Percentiles rank a stretch among this genome's conserved stretches.
These are phyloP conservation scores for Chimonanthus salicifolius DNA, from an alignment of 164 flowering plant species.

Conservation along the genomic window DNA sequence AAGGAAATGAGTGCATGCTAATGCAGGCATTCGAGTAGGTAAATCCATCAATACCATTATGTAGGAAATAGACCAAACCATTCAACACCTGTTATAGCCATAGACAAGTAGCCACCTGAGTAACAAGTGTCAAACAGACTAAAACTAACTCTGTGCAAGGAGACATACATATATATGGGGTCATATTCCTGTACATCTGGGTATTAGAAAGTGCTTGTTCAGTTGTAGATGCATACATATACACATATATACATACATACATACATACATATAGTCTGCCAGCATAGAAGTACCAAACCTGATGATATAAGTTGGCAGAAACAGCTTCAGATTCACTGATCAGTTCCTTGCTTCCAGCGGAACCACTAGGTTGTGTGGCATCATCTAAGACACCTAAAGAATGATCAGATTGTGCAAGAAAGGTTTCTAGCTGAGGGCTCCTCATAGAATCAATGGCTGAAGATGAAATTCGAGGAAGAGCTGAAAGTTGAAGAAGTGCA, in stretches of 20 bases:
- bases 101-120: no score
- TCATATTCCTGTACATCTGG: no score
- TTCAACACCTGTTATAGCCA: no score
- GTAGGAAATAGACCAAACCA: no score
- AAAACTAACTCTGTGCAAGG: no score
- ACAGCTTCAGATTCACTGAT: conserved; percentile 28
- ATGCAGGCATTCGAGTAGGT: no score
- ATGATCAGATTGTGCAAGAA: conserved; percentile 39
- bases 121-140: no score
- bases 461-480: conserved; percentile 71
- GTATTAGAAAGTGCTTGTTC: neutral
- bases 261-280: neutral
- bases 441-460: conserved; percentile 56
- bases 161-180: no score
- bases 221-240: neutral
- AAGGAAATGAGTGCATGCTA: no score
- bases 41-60: no score
- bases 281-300: conserved; percentile 39
- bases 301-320: conserved; percentile 51
- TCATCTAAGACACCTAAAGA: conserved; percentile 11
- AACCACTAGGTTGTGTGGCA: conserved; percentile 21
- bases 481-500: conserved; percentile 49
- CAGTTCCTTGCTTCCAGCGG: conserved; percentile 22
- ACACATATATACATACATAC: neutral
- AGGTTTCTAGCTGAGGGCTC: conserved; percentile 57